These are phyloP conservation scores for Oryza punctata DNA, from an alignment of 176 grass and related monocot species.

Conservation along the genomic window DNA sequence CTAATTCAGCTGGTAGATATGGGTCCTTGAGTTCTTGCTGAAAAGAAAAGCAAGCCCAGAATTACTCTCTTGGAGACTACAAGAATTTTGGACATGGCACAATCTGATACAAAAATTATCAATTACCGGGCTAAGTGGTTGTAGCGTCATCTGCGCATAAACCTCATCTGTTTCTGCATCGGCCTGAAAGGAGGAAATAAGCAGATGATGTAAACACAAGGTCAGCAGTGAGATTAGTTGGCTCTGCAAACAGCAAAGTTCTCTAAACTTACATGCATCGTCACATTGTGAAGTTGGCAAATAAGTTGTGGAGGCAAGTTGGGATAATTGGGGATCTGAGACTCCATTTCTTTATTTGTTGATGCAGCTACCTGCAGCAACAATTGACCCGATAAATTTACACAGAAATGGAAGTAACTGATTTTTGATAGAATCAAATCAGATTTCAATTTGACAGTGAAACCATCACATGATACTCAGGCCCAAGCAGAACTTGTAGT, in stretches of 20 bases:
- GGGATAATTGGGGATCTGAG: conserved; percentile 93
- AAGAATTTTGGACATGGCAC: not conserved
- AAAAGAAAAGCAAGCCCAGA: conserved; percentile 38
- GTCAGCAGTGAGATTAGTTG: not conserved
- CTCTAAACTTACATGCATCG: conserved; percentile 81
- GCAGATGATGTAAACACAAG: conserved; percentile 25
- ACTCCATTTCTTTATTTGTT: conserved; percentile 96
- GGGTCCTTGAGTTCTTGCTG: conserved; percentile 99
- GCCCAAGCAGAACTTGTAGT: conserved; percentile 4
- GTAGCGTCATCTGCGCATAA: conserved; percentile 96
- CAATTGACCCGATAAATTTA: conserved; percentile 31
- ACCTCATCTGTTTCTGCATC: conserved; percentile 97
- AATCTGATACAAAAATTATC: conserved; percentile 27
- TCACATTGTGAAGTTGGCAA: conserved; percentile 96
- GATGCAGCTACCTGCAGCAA: conserved; percentile 78
- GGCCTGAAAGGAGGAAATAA: conserved; percentile 63
- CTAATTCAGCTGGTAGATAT: conserved; percentile 89
- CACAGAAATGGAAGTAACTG: not conserved
- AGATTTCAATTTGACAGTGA: conserved; percentile 2
- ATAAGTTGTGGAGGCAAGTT: conserved; percentile 90
- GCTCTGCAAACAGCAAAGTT: not conserved
- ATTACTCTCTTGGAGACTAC: conserved; percentile 22
- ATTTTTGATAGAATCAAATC: conserved; percentile 16
- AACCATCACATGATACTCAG: not conserved
- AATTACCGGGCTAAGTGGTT: conserved; percentile 84